Conservation (phyloP, 2,329 filamentous ascomycete species). For the Pestalotiopsis sp. region DNA sequence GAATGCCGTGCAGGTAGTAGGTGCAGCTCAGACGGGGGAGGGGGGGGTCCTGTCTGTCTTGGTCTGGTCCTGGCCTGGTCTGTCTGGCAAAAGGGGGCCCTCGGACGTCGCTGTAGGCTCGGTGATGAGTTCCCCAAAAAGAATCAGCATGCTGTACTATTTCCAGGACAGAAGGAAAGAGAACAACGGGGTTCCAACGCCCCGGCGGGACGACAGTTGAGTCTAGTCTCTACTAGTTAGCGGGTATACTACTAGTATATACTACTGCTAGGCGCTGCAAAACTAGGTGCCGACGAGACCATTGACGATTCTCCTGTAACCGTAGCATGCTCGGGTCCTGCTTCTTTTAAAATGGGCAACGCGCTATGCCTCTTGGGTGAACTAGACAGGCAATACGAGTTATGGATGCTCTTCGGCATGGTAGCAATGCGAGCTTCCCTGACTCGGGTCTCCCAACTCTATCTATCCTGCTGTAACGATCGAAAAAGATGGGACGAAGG, state of each 20-base stretch:
- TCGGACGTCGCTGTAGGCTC: constrained; percentile 13
- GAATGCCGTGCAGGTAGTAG: not conserved
- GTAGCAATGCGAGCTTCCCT: not conserved
- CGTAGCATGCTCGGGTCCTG: not conserved
- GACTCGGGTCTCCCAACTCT: not conserved
- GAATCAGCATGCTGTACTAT: not conserved
- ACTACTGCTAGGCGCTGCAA: not conserved
- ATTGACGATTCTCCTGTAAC: not conserved
- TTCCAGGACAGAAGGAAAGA: not conserved
- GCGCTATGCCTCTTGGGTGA: not conserved
- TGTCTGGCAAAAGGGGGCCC: constrained; percentile 15
- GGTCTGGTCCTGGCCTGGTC: not conserved
- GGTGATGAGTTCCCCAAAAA: constrained; percentile 4
- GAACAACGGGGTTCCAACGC: constrained; percentile 1
- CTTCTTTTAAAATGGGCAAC: not conserved
- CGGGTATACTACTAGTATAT: not conserved
- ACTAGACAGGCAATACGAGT: not conserved
- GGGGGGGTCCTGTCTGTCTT: not conserved
- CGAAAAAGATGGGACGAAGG: not conserved
- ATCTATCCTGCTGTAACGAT: not conserved
- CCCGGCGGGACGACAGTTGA: not conserved
- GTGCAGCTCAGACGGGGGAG: not conserved
- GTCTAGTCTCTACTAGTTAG: not conserved
- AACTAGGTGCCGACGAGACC: not conserved
- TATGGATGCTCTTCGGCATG: not conserved